Evolutionary conservation across 805 yeast species (phyloP).

Genomic region (Ogataea populi-albae): DNA sequence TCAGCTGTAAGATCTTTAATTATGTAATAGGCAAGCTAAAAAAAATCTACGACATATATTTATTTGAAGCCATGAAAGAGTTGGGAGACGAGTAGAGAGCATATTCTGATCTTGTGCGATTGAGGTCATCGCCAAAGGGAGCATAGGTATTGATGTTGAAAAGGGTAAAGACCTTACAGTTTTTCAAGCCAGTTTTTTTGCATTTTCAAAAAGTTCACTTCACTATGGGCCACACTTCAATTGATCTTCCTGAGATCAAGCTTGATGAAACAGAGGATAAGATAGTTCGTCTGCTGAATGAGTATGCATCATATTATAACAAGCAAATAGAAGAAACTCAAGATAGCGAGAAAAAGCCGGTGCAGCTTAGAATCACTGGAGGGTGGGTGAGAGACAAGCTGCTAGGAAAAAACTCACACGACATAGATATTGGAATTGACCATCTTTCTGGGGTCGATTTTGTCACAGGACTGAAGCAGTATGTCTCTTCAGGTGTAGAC

Average conservation of each 20-base stretch:
- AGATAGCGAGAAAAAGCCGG: slow-evolving; percentile 12
- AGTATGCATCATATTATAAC: slow-evolving; percentile 28
- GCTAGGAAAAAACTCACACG: slow-evolving; percentile 75
- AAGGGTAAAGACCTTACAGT: too few species aligned
- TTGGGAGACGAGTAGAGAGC: too few species aligned
- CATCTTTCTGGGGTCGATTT: slow-evolving; percentile 81
- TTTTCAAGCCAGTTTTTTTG: too few species aligned
- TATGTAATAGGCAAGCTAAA: too few species aligned
- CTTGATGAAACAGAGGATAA: slow-evolving; percentile 24
- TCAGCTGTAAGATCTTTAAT: too few species aligned
- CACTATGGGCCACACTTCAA: slow-evolving; percentile 4
- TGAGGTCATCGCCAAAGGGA: too few species aligned
- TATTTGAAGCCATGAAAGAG: too few species aligned
- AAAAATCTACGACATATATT: too few species aligned
- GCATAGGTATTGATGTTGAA: too few species aligned
- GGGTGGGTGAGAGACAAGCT: slow-evolving; percentile 98
- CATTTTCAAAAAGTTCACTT: too few species aligned
- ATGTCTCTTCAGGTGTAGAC: slow-evolving; percentile 32
- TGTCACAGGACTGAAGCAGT: slow-evolving; percentile 63
- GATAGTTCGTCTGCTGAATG: slow-evolving; percentile 25
- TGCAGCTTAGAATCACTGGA: slow-evolving; percentile 77
- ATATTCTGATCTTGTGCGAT: too few species aligned
- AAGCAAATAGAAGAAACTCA: slow-evolving; percentile 1
- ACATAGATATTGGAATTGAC: slow-evolving; percentile 89
- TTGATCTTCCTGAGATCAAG: slow-evolving; percentile 15